Conservation (phyloP, 2,329 filamentous ascomycete species). For the Fusarium hostae region DNA sequence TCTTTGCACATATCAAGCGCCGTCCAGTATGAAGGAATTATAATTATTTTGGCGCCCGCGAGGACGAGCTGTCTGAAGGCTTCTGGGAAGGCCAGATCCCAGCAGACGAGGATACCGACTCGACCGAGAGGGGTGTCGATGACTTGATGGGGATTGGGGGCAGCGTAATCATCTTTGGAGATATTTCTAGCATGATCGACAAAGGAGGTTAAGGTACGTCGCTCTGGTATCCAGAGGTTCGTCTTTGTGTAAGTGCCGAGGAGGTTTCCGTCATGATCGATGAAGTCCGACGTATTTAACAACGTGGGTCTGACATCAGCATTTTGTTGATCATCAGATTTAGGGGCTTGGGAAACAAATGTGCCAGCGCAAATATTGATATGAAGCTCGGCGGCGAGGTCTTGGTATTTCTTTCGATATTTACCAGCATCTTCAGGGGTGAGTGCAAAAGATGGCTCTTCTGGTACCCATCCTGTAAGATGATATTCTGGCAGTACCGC, state of each 20-base stretch:
- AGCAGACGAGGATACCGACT: slow-evolving; percentile 77
- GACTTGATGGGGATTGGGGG: slow-evolving; percentile 54
- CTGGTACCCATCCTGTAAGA: slow-evolving; percentile 77
- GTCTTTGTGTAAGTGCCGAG: slow-evolving; percentile 77
- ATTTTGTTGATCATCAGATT: slow-evolving; percentile 56
- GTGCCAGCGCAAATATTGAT: slow-evolving; percentile 81
- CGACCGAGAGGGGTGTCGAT: slow-evolving; percentile 67
- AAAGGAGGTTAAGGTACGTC: slow-evolving; percentile 60
- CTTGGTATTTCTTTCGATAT: slow-evolving; percentile 70
- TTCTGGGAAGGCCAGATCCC: slow-evolving; percentile 83
- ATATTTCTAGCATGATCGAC: slow-evolving; percentile 48
- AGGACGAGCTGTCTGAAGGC: slow-evolving; percentile 77
- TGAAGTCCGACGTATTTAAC: slow-evolving; percentile 74
- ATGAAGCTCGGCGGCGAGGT: slow-evolving; percentile 70
- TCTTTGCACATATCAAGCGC: slow-evolving; percentile 59
- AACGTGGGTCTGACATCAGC: slow-evolving; percentile 60
- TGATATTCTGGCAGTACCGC: slow-evolving; percentile 79
- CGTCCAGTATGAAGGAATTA: slow-evolving; percentile 78
- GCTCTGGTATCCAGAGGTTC: slow-evolving; percentile 79
- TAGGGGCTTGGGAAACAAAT: slow-evolving; percentile 62
- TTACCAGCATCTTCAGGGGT: slow-evolving; percentile 61
- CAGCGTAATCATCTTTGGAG: slow-evolving; percentile 54
- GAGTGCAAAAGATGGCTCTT: slow-evolving; percentile 67
- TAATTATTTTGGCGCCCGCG: slow-evolving; percentile 74
- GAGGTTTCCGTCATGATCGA: slow-evolving; percentile 69